A percentile compares a stretch with the other conserved stretches of the same genome.
Conservation (phyloP, 805 yeast genomes). For the Yamadazyma laniorum region DNA sequence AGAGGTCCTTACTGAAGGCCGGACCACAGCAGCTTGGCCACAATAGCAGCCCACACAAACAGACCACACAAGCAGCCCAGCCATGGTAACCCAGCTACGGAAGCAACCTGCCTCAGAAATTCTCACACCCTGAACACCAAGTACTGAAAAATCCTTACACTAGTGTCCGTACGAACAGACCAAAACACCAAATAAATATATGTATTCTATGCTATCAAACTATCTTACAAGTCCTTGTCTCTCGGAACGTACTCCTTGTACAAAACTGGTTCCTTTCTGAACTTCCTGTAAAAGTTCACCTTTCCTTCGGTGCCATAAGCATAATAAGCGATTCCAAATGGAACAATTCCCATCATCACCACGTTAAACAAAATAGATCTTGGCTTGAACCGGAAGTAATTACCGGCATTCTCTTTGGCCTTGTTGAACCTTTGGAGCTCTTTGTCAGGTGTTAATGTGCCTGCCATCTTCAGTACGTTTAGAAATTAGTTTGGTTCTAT, state of each 20-base stretch:
- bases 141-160: no score
- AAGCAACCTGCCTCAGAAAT: no score
- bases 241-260: slow-evolving; percentile 42
- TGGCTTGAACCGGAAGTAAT: slow-evolving; percentile 42
- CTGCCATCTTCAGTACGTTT: slow-evolving; percentile 32
- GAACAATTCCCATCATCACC: slow-evolving; percentile 38
- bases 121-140: no score
- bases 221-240: slow-evolving; percentile 14
- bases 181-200: no score
- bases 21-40: no score
- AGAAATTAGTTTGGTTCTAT: slow-evolving; percentile 3
- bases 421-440: slow-evolving; percentile 41
- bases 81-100: no score
- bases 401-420: slow-evolving; percentile 42
- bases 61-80: no score
- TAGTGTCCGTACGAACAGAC: no score
- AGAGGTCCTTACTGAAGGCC: no score
- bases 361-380: slow-evolving; percentile 35
- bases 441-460: slow-evolving; percentile 43
- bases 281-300: slow-evolving; percentile 27
- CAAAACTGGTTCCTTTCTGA: slow-evolving; percentile 36
- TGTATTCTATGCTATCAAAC: slow-evolving; percentile 7
- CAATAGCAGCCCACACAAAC: no score
- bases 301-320: slow-evolving; percentile 43
- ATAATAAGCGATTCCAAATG: slow-evolving; percentile 33